Conservation (phyloP, 768 basidiomycete genomes). For the Daedalea quercina region DNA sequence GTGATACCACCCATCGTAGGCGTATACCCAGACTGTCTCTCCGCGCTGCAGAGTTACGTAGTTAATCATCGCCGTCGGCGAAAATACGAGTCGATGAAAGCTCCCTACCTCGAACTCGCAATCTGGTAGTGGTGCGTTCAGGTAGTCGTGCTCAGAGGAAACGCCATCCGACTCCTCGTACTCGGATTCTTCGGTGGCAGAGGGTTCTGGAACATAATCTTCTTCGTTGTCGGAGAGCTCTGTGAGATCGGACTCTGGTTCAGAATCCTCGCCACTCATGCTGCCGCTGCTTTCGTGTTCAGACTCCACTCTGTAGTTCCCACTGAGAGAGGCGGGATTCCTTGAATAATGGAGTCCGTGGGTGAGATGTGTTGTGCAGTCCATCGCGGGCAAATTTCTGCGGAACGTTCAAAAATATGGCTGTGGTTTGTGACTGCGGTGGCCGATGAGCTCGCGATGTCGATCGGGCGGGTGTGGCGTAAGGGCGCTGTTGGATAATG, state of each 20-base stretch:
- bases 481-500: too few species aligned
- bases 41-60: background rate
- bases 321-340: too few species aligned
- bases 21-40: background rate
- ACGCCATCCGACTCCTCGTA: background rate
- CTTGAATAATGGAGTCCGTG: too few species aligned
- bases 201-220: background rate
- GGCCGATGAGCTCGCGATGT: too few species aligned
- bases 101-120: background rate
- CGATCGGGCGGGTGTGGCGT: too few species aligned
- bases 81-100: background rate
- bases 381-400: too few species aligned
- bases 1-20: background rate
- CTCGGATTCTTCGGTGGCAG: background rate
- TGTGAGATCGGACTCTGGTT: background rate
- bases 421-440: too few species aligned
- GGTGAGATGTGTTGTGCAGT: too few species aligned
- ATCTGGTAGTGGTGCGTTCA: background rate
- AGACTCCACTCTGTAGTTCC: too few species aligned
- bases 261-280: background rate
- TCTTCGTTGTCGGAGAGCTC: background rate
- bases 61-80: background rate
- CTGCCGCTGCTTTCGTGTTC: background rate
- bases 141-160: background rate
- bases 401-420: too few species aligned